phyloP scores from a whole-genome alignment of 176 grass and related monocot species.

The Phoenix roebelenii region DNA sequence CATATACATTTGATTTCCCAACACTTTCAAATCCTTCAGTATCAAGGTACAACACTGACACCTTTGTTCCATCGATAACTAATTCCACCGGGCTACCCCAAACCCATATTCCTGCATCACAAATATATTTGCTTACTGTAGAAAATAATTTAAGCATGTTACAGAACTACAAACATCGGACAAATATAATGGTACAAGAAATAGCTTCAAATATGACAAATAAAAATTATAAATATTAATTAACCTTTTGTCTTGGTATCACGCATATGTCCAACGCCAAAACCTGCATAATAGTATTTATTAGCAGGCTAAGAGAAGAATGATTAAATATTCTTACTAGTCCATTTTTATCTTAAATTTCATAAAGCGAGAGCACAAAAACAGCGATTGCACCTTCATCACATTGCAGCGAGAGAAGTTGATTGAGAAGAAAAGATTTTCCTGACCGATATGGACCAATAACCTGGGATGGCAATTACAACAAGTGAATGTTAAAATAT shows the following conservation, averaged over 20 bases:
- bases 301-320: background rate
- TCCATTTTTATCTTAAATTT: background rate
- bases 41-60: slow-evolving; percentile 80
- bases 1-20: slow-evolving; percentile 98
- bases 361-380: background rate
- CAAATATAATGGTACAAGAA: background rate
- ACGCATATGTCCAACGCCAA: slow-evolving; percentile 91
- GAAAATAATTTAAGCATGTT: background rate
- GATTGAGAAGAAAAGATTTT: slow-evolving; percentile 95
- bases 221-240: background rate
- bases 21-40: slow-evolving; percentile 96
- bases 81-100: slow-evolving; percentile 79
- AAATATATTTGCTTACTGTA: background rate
- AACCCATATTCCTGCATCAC: slow-evolving; percentile 69
- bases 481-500: background rate
- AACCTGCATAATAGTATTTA: slow-evolving; percentile 31
- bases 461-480: slow-evolving; percentile 36
- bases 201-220: background rate
- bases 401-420: slow-evolving; percentile 77
- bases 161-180: background rate
- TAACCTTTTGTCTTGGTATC: slow-evolving; percentile 97
- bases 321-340: background rate
- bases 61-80: slow-evolving; percentile 56
- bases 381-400: slow-evolving; percentile 42
- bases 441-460: slow-evolving; percentile 86